Conservation (phyloP, 208 protist species). For the Naegleria gruberi region DNA sequence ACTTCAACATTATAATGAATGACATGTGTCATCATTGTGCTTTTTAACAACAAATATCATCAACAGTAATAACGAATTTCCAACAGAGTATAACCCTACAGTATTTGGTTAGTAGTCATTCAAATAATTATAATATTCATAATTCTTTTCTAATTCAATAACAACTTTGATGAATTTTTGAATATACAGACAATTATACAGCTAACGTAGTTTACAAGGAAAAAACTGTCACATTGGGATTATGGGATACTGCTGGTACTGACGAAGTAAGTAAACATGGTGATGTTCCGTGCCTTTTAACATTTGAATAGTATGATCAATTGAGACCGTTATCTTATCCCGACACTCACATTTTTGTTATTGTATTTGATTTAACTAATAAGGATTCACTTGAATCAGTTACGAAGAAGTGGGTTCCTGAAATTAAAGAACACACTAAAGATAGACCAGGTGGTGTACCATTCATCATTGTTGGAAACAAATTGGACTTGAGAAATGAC, state of each 20-base stretch:
- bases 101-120: neutral
- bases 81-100: slow-evolving; percentile 12
- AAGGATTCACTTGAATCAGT: slow-evolving; percentile 57
- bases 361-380: slow-evolving; percentile 59
- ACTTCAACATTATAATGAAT: no score
- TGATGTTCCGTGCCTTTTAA: no score
- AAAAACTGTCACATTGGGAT: slow-evolving; percentile 48
- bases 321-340: slow-evolving; percentile 59
- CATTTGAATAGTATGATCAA: slow-evolving; percentile 10
- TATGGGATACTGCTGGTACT: slow-evolving; percentile 64
- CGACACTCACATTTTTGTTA: slow-evolving; percentile 66
- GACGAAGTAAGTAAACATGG: no score
- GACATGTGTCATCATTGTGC: neutral
- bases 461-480: slow-evolving; percentile 52
- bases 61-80: slow-evolving; percentile 12
- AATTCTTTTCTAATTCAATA: neutral
- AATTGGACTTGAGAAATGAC: slow-evolving; percentile 48
- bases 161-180: neutral
- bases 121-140: neutral
- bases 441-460: slow-evolving; percentile 36
- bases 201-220: slow-evolving; percentile 63
- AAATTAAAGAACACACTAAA: slow-evolving; percentile 46
- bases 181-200: slow-evolving; percentile 60
- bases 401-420: slow-evolving; percentile 50
- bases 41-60: neutral